Conservation (phyloP, 805 yeast genomes). For the Candida gorgasii region DNA sequence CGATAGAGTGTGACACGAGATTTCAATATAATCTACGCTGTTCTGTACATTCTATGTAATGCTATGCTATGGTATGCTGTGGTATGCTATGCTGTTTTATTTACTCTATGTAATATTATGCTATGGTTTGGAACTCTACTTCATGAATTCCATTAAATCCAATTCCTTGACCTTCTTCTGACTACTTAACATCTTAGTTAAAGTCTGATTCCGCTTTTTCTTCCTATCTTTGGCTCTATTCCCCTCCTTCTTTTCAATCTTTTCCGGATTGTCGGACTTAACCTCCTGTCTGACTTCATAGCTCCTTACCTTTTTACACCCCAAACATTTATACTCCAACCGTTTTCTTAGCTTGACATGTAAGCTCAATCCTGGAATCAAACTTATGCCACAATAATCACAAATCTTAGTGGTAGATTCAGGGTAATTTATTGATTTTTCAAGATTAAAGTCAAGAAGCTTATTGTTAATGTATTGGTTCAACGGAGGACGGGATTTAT, state of each 20-base stretch:
- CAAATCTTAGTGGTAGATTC: conserved; percentile 28
- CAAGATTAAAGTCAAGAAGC: conserved; percentile 22
- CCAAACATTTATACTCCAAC: conserved; percentile 19
- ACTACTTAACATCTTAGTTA: conserved; percentile 17
- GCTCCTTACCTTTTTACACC: conserved; percentile 5
- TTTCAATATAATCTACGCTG: too few relatives aligned
- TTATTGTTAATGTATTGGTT: conserved; percentile 24
- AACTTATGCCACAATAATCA: conserved; percentile 29
- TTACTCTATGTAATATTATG: not conserved
- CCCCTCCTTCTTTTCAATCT: not conserved
- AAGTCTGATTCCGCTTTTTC: conserved; percentile 47
- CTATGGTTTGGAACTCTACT: not conserved
- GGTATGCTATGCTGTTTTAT: too few relatives aligned
- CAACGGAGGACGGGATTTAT: conserved; percentile 19
- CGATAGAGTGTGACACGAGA: too few relatives aligned
- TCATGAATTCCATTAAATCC: conserved; percentile 54
- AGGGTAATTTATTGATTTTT: conserved; percentile 30
- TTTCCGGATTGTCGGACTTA: conserved; percentile 1
- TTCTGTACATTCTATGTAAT: too few relatives aligned
- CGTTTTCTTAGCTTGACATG: not conserved
- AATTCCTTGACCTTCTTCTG: conserved; percentile 39
- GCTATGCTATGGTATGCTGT: too few relatives aligned
- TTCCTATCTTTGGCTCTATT: conserved; percentile 34
- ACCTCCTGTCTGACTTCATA: not conserved
- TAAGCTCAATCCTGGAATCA: conserved; percentile 31